Percentiles rank a stretch among this genome's conserved stretches.
Conservation (phyloP, 257 asterid genomes). For the Henckelia pumila region DNA sequence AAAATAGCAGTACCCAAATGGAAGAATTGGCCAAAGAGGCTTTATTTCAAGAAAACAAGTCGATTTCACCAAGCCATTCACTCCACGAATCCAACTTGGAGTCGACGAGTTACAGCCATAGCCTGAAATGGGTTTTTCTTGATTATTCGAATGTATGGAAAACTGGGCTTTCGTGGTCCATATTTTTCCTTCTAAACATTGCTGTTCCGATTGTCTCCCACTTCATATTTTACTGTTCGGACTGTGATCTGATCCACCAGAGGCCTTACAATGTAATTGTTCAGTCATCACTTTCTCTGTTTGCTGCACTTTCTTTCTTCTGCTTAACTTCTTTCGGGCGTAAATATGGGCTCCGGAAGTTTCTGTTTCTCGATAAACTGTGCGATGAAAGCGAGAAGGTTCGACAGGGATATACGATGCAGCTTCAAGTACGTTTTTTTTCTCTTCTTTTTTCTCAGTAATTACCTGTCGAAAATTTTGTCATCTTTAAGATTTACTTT, state of each 20-base stretch:
- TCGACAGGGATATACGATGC: conserved; percentile 56
- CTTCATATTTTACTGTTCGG: conserved; percentile 56
- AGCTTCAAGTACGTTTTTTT: conserved; percentile 57
- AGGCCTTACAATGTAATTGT: conserved; percentile 63
- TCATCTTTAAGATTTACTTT: no score
- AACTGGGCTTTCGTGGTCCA: conserved; percentile 77
- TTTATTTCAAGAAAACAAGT: conserved; percentile 22
- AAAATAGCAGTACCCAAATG: conserved; percentile 23
- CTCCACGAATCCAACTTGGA: conserved; percentile 33
- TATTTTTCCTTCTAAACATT: conserved; percentile 65
- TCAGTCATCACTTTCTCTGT: conserved; percentile 64
- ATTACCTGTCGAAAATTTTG: no score
- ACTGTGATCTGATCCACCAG: conserved; percentile 56
- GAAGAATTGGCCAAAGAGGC: conserved; percentile 40
- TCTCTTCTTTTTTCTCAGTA: not conserved
- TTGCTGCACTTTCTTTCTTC: conserved; percentile 66
- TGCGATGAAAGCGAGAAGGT: conserved; percentile 67
- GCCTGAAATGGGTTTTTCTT: conserved; percentile 69
- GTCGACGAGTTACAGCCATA: conserved; percentile 50
- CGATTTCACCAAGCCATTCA: conserved; percentile 25
- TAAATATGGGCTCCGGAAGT: conserved; percentile 64
- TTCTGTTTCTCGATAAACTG: conserved; percentile 73
- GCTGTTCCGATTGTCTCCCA: conserved; percentile 73
- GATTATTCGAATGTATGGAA: conserved; percentile 72
- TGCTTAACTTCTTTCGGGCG: conserved; percentile 63